Base-by-base conservation (phyloP, 2,329 filamentous ascomycete species). In the Aspergillus sp. region DNA sequence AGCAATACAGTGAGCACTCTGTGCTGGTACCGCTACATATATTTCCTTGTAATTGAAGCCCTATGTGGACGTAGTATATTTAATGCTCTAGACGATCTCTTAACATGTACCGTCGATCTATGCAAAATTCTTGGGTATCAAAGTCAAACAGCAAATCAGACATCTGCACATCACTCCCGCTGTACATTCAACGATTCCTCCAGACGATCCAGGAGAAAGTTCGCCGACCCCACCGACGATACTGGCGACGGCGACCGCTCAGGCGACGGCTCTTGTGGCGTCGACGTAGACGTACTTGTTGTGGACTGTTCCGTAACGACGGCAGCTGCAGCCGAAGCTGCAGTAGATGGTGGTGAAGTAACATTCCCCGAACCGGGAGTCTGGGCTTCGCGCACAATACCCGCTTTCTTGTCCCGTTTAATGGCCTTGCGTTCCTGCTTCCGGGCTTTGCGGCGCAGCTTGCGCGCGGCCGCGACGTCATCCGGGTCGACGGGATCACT, bases 171-270 rank as follows among this genome's bases (percentile, higher is more conserved):
- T 47, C 29, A 50, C 13, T 36, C 29, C n/a, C 13, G 20, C 17
- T 46, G 25, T 32, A 48, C 45, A 45, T 55, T 50, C 21, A 65
- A 45, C 1, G 63, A 64, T 44, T 64, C 62, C 49, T 65, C 63
- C 36, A 65, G 41, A 16, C 55, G 56, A 52, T 65, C 62, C 16
- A 65, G 46, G 32, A 65, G 62, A 11, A 48, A 58, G 45, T 64
- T 64, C 46, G 56, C 60, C 1, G 62, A 63, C 17, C 50, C 52
- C 1, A 49, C 49, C 5, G 62, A 60, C 16, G 61, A 52, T 1
- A 46, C 57, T 4, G 61, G 58, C 3, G 59, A 64, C 4, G 58
- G 49, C 2, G 61, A 58, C 7, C 54, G 54, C n/a, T 45, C 49
- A n/a, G 6, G 10, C 20, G 17, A 40, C 36, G 38, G 20, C 25